These are phyloP conservation scores for Penicillium longicatenatum DNA, from an alignment of 495 filamentous ascomycete species.

Conservation along the genomic window DNA sequence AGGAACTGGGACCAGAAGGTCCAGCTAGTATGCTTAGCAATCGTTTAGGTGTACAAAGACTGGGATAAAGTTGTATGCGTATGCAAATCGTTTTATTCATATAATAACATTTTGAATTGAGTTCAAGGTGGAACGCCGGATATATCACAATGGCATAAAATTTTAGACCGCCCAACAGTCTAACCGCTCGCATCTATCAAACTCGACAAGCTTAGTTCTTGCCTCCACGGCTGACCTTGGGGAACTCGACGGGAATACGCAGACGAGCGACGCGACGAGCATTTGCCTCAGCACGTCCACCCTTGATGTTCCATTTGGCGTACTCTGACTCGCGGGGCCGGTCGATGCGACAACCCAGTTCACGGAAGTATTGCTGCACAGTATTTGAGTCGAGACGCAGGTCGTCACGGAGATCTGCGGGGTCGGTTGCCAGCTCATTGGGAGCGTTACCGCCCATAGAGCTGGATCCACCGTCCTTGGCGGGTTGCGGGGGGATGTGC, in stretches of 20 bases:
- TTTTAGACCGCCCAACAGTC: conserved; percentile 6
- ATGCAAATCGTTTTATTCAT: conserved; percentile 28
- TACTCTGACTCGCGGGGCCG: conserved; percentile 47
- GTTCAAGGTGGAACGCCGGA: conserved; percentile 23
- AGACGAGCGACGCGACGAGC: conserved; percentile 68
- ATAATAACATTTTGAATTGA: conserved; percentile 20
- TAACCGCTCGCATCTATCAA: conserved; percentile 9
- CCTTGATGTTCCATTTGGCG: conserved; percentile 45
- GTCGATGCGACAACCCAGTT: conserved; percentile 70
- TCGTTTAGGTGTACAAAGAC: too few species aligned
- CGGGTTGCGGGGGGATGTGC: conserved; percentile 46
- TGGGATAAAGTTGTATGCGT: background rate
- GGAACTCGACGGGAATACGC: conserved; percentile 80
- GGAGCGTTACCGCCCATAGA: conserved; percentile 56
- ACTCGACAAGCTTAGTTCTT: conserved; percentile 21
- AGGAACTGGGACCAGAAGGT: too few species aligned
- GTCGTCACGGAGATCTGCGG: conserved; percentile 74
- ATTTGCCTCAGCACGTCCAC: conserved; percentile 61
- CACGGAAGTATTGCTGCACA: conserved; percentile 66
- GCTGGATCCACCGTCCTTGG: conserved; percentile 46
- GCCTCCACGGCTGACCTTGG: conserved; percentile 56
- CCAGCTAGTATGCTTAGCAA: too few species aligned
- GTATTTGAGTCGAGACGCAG: conserved; percentile 70
- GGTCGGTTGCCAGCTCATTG: conserved; percentile 78
- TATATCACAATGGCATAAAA: conserved; percentile 26